Evolutionary conservation across 2,329 filamentous ascomycete species (phyloP), one percentile per base, ranked within the genome.

Genomic region (Alternaria sp.): DNA sequence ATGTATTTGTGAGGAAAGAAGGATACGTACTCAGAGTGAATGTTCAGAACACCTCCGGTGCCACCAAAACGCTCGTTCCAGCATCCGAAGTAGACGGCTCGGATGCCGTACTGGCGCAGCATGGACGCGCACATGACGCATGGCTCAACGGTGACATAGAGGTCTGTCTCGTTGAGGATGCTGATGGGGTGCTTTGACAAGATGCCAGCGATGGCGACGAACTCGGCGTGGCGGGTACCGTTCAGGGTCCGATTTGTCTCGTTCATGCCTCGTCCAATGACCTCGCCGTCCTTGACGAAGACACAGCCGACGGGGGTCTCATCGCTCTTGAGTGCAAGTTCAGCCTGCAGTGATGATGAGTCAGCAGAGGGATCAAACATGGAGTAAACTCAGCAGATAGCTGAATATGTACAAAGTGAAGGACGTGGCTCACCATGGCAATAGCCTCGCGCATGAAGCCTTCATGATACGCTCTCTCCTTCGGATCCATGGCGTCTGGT

Each of bases 71-170:
- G 92, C 82, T 99, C 96, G 79, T 99, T 99, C 72, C 92, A 89
- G 63, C 94, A 97, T 5, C 96, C 96, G 80, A 96, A 99, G 80
- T 95, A 98, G 30, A 99, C 96, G 69, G 91, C 91, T 66, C 91
- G 88, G 80, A 99, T 93, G 13, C 89, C 88, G 68, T 96, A 90
- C 80, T 99, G 96, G 55, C 93, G 89, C 54, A 99, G 86, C 57
- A 96, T 89, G 7, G 93, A 96, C 12, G 96, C 96, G 78, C 96
- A 99, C 96, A 99, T 99, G 82, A 99, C 93, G 80, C 96, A 99
- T 5, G 96, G 96, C 81, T 99, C 96, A 57, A 99, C 95, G 0
- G 96, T 99, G 52, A 99, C 96, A 80, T 99, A 99, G 55, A 99
- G 88, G 74, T 91, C 89, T 10, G 89, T 91, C 68, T 94, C 88